phyloP scores from a whole-genome alignment of 2,329 filamentous ascomycete species.

The Scedosporium minutisporum region DNA sequence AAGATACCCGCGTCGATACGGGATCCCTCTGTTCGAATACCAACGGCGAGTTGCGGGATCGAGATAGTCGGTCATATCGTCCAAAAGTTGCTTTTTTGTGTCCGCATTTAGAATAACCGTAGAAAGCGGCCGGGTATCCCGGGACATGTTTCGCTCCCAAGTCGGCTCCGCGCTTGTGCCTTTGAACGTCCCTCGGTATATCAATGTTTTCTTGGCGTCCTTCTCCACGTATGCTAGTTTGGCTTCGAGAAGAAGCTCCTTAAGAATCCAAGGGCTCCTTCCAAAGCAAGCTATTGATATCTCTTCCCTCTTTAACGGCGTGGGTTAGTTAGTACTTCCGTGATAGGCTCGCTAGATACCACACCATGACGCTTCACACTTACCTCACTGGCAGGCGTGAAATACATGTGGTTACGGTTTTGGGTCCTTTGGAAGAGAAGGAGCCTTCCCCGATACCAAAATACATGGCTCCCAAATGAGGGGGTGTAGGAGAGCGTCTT shows the following conservation, averaged over 20 bases:
- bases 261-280: constrained; percentile 48
- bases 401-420: constrained; percentile 32
- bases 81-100: constrained; percentile 48
- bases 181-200: constrained; percentile 47
- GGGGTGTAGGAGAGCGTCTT: constrained; percentile 51
- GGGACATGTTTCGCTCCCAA: constrained; percentile 55
- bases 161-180: constrained; percentile 27
- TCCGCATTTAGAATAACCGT: constrained; percentile 56
- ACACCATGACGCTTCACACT: not conserved
- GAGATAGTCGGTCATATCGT: constrained; percentile 54
- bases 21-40: constrained; percentile 77
- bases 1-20: constrained; percentile 75
- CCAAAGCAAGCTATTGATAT: constrained; percentile 53
- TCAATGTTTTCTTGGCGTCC: constrained; percentile 53
- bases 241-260: constrained; percentile 52
- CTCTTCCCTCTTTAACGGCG: constrained; percentile 44
- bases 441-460: constrained; percentile 53
- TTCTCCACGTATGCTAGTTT: constrained; percentile 43
- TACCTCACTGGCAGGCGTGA: constrained; percentile 6
- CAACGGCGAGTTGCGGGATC: constrained; percentile 57
- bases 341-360: not conserved
- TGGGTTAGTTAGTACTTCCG: constrained; percentile 13
- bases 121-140: constrained; percentile 50
- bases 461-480: constrained; percentile 56
- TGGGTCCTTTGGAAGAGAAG: constrained; percentile 47